phyloP scores from a whole-genome alignment of 2,329 filamentous ascomycete genomes.

The Boeremia exigua region DNA sequence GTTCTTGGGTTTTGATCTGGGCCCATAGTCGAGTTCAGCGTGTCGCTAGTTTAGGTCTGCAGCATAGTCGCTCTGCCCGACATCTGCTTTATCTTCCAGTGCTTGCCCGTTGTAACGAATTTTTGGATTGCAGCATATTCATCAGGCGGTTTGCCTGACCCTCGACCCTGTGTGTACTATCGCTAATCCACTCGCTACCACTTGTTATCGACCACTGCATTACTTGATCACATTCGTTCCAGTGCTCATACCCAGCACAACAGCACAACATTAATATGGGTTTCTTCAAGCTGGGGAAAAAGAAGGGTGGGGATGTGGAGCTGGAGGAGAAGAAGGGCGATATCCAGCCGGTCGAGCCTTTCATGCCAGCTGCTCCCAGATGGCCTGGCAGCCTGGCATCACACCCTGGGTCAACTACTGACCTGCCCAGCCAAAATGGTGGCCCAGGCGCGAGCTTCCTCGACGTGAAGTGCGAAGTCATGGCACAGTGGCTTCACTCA shows the following conservation, averaged over 20 bases:
- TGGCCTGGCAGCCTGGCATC: constrained; percentile 14
- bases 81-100: constrained; percentile 3
- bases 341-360: background rate
- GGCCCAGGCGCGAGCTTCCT: constrained; percentile 19
- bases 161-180: constrained; percentile 1
- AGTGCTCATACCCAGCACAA: background rate
- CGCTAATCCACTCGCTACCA: constrained; percentile 7
- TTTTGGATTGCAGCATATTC: constrained; percentile 2
- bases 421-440: background rate
- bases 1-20: constrained; percentile 13
- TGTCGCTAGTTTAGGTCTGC: constrained; percentile 11
- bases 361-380: constrained; percentile 2
- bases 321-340: constrained; percentile 12
- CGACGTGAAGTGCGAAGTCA: constrained; percentile 64
- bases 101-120: background rate
- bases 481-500: constrained; percentile 69
- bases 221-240: background rate
- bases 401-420: constrained; percentile 5
- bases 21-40: constrained; percentile 8
- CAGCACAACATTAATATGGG: constrained; percentile 16
- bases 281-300: constrained; percentile 19
- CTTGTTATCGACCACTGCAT: background rate
- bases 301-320: constrained; percentile 16
- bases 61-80: constrained; percentile 4
- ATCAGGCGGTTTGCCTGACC: constrained; percentile 7